Conservation (phyloP, 306 rosid genomes). For the Prunus mongolica region DNA sequence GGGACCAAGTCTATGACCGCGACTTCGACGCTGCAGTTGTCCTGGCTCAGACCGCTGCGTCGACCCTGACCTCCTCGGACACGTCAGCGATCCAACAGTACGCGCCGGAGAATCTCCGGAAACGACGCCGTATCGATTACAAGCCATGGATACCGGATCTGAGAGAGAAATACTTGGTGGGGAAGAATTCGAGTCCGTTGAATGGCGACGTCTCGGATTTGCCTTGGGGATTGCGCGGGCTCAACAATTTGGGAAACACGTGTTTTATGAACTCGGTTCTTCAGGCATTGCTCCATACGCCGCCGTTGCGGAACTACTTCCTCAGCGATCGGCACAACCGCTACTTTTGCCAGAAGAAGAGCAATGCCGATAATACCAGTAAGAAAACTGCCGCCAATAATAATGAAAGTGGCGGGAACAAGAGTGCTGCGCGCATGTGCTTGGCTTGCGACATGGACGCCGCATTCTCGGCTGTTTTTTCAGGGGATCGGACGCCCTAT, state of each 20-base stretch:
- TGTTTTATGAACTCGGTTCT: slow-evolving; percentile 94
- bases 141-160: slow-evolving; percentile 74
- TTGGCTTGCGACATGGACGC: slow-evolving; percentile 87
- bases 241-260: slow-evolving; percentile 85
- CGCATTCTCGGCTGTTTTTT: slow-evolving; percentile 71
- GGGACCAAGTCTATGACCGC: slow-evolving; percentile 88
- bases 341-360: slow-evolving; percentile 68
- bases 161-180: slow-evolving; percentile 52
- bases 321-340: slow-evolving; percentile 81
- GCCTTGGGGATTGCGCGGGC: slow-evolving; percentile 81
- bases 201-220: slow-evolving; percentile 31
- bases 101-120: slow-evolving; percentile 76
- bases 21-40: slow-evolving; percentile 89
- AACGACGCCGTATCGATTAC: slow-evolving; percentile 78
- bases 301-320: slow-evolving; percentile 85
- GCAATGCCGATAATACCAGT: slow-evolving; percentile 22
- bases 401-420: slow-evolving; percentile 34
- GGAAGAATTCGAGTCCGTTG: slow-evolving; percentile 43
- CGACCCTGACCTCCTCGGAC: slow-evolving; percentile 25
- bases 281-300: slow-evolving; percentile 91
- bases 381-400: slow-evolving; percentile 24
- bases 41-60: slow-evolving; percentile 61
- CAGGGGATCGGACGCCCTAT: slow-evolving; percentile 75
- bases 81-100: slow-evolving; percentile 18
- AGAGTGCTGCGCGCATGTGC: slow-evolving; percentile 43